phyloP scores from a whole-genome alignment of 179 eudicot genomes.

The Spergularia azorica region DNA sequence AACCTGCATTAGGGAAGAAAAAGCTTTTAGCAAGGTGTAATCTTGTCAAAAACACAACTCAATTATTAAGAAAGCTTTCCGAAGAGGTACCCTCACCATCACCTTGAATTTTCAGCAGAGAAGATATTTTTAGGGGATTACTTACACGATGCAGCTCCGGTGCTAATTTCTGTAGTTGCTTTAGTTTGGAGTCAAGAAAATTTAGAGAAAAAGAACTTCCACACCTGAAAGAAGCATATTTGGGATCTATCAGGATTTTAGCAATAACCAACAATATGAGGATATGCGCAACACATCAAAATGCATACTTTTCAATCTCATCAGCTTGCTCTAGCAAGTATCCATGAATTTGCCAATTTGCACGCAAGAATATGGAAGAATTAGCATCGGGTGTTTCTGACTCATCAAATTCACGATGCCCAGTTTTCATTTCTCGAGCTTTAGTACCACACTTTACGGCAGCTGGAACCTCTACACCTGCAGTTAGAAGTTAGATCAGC shows the following conservation, averaged over 20 bases:
- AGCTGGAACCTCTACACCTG: conserved; percentile 55
- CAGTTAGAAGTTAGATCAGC: conserved; percentile 19
- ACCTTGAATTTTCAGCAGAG: neutral
- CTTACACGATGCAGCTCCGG: conserved; percentile 95
- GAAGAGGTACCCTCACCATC: neutral
- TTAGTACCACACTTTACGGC: conserved; percentile 39
- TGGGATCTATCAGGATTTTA: neutral
- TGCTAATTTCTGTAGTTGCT: conserved; percentile 81
- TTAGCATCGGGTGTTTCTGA: conserved; percentile 35
- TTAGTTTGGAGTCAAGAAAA: conserved; percentile 65
- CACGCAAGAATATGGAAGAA: conserved; percentile 58
- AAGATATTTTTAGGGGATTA: conserved; percentile 9
- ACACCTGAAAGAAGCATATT: conserved; percentile 46
- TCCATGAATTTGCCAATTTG: conserved; percentile 93
- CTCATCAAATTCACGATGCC: conserved; percentile 32
- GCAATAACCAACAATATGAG: neutral
- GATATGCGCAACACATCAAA: neutral
- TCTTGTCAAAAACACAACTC: conserved; percentile 9
- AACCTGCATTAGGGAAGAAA: conserved; percentile 47
- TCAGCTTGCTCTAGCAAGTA: conserved; percentile 82
- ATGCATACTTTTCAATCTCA: conserved; percentile 73
- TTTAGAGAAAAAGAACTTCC: conserved; percentile 80
- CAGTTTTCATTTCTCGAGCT: conserved; percentile 34
- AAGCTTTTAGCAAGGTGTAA: neutral
- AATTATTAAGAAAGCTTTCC: neutral